Conservation (phyloP, 495 filamentous ascomycete genomes). For the Aspergillus nanangensis region DNA sequence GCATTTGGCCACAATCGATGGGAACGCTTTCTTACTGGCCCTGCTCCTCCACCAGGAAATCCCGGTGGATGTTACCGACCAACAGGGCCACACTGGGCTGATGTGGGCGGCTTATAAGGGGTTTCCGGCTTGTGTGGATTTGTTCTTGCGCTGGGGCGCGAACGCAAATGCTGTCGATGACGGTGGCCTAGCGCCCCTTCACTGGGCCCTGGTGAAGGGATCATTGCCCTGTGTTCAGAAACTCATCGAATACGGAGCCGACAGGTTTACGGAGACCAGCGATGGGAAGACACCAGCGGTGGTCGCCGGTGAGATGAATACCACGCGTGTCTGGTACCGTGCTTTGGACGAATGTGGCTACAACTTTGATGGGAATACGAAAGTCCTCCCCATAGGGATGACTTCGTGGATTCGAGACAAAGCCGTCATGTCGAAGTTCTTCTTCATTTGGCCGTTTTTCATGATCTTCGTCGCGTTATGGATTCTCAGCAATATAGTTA, state of each 20-base stretch:
- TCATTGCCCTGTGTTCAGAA: slow-evolving; percentile 82
- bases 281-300: slow-evolving; percentile 84
- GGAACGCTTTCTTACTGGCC: slow-evolving; percentile 89
- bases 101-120: slow-evolving; percentile 99
- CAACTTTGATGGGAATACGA: slow-evolving; percentile 68
- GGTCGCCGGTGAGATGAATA: slow-evolving; percentile 87
- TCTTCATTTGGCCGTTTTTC: slow-evolving; percentile 85
- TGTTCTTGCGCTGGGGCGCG: slow-evolving; percentile 93
- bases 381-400: slow-evolving; percentile 47
- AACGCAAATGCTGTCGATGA: slow-evolving; percentile 88
- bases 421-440: slow-evolving; percentile 75
- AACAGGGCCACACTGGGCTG: slow-evolving; percentile 82
- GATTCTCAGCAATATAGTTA: slow-evolving; percentile 67
- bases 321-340: slow-evolving; percentile 71
- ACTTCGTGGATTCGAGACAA: slow-evolving; percentile 64
- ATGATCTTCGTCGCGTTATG: slow-evolving; percentile 64
- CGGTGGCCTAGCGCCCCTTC: slow-evolving; percentile 85
- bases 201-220: slow-evolving; percentile 95
- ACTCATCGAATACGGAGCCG: slow-evolving; percentile 87
- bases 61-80: slow-evolving; percentile 83
- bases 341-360: slow-evolving; percentile 84
- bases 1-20: slow-evolving; percentile 94
- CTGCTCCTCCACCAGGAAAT: slow-evolving; percentile 88
- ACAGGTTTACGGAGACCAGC: slow-evolving; percentile 79
- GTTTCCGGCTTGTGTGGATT: slow-evolving; percentile 81